Evolutionary conservation across 2,329 filamentous ascomycete species (phyloP).

Genomic region (Arthroderma sp.): DNA sequence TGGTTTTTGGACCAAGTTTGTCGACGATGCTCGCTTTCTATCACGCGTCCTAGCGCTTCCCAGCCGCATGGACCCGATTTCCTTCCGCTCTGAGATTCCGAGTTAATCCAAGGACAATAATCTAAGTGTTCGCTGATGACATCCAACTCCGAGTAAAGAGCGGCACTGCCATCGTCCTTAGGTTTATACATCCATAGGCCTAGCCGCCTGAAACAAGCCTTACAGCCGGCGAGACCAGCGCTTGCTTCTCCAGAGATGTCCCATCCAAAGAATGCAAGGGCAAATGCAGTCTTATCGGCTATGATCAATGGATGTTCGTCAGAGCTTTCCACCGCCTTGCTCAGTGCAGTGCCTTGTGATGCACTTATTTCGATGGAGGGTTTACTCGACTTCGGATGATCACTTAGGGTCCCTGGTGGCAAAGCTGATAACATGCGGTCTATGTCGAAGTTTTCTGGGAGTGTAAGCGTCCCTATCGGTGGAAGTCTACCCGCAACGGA

Average conservation of each 20-base stretch:
- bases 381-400: not conserved
- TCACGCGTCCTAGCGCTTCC: conserved; percentile 33
- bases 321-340: not conserved
- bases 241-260: conserved; percentile 43
- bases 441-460: conserved; percentile 24
- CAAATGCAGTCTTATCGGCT: conserved; percentile 52
- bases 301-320: conserved; percentile 15
- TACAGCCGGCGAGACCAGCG: conserved; percentile 61
- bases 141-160: conserved; percentile 45
- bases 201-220: conserved; percentile 74
- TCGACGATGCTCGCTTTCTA: conserved; percentile 31
- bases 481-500: conserved; percentile 31
- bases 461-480: conserved; percentile 20
- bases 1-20: conserved; percentile 21
- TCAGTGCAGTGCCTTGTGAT: not conserved
- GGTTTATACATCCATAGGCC: conserved; percentile 90
- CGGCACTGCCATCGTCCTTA: conserved; percentile 44
- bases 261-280: conserved; percentile 64
- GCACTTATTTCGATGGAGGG: not conserved
- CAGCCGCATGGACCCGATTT: conserved; percentile 31
- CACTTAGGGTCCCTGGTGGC: not conserved
- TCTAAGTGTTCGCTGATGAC: conserved; percentile 62
- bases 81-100: conserved; percentile 45
- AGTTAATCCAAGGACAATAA: conserved; percentile 70
- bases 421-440: conserved; percentile 10